Base-by-base conservation (phyloP, 495 filamentous ascomycete genomes). In the Hypomontagnella submonticulosa region DNA sequence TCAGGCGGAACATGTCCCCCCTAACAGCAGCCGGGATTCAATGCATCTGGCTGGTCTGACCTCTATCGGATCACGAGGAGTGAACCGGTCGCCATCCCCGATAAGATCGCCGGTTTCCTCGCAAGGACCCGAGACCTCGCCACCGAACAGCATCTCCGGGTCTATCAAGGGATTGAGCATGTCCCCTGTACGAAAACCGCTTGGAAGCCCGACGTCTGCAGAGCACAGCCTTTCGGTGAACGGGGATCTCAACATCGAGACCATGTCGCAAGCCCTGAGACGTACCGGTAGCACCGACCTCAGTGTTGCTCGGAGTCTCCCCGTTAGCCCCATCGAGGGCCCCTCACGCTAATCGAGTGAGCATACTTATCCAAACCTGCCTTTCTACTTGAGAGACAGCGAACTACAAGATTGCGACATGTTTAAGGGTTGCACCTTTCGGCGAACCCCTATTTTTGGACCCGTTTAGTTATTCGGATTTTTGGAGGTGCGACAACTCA, bases 251-350 rank as follows among this genome's bases (percentile, higher is more conserved):
- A 89, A 86, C 23, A 88, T 97, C 57, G 92, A 97, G 79, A 97
- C 92, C 7, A 95, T 97, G 92, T 83, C 87, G 47, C 92, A 97
- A 77, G 92, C 93, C 16, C 80, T 94, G 74, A 79, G 88, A 74
- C 87, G 90, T 76, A 95, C 91, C 3, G 90, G 86, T 8, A 94
- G 90, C 76, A 89, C 90, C 15, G 93, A 97, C 72, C 74, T 96
- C 66, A 85, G 85, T 59, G 83, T 81, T 32, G 75, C 81, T 40
- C 77, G 83, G 62, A 89, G 88, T 73, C 84, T 85, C 47, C 83
- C 88, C 11, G 71, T 84, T 34, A 91, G 87, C 74, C 85, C 87
- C 0, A 76, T 87, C 46, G 80, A 77, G 19, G 72, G 73, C 2
- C 61, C 69, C 4, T 75, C 67, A 7, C 72, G 73, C 11, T 67